Base-by-base conservation (phyloP, 1,284 basidiomycete genomes). In the Sanghuangporus weigelae region DNA sequence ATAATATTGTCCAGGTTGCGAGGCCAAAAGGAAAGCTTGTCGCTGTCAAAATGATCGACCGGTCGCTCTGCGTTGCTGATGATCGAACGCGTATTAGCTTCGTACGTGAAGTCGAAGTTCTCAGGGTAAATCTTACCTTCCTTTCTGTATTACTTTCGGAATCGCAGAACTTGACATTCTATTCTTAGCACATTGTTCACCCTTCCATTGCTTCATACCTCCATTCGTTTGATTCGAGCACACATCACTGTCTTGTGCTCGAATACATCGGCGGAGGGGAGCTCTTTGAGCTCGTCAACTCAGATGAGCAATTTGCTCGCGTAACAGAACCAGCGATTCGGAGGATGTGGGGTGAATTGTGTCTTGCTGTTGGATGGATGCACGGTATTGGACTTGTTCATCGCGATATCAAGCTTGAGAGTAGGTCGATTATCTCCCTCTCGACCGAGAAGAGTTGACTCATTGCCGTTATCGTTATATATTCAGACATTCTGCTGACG, bases 351-450 rank as follows among this genome's bases (percentile, higher is more conserved):
- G 81, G 81, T 55, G 95, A 96, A 73, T 78, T 97, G 1, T 86
- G 83, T 63, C 83, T 84, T 54, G 94, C 89, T 1, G 89, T 96
- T 0, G 88, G 86, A 1, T 97, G 93, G 93, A 89, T 97, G 85
- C 95, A 97, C 72, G 81, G 84, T 53, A 88, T 93, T 36, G 88
- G 89, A 1, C 82, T 96, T 44, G 93, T 96, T 0, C 95, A 97
- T 76, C 84, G 95, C 2, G 95, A 97, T 76, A 89, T 97, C 77
- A 97, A 97, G 78, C 84, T 97, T 19, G 95, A 97, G 76, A 97
- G 93, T 95, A 70, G 71, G 92, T 83, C 1, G 56, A 53, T 60
- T 44, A 3, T n/a, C n/a, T n/a, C 19, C 14, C 8, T 42, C 11
- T 59, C 14, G 3, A 26, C 35, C 35, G 53, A 38, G 31, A 12